Conservation (phyloP, 257 asterid genomes). For the Nicotiana noctiflora region DNA sequence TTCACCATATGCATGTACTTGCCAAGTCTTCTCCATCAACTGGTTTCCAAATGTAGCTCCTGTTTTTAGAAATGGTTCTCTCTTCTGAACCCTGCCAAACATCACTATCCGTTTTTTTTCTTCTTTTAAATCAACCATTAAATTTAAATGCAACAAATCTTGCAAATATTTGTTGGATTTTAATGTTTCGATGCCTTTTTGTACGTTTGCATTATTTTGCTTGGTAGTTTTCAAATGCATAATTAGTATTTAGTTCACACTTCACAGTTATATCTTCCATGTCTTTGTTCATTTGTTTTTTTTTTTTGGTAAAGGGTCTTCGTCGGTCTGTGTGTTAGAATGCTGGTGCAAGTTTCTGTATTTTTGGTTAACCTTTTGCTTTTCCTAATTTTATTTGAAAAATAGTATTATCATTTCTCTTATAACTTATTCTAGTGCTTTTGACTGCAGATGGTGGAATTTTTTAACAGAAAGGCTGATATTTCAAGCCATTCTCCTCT, state of each 20-base stretch:
- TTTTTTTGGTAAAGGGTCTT: background rate
- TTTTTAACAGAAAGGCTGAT: constrained; percentile 67
- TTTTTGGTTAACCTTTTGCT: background rate
- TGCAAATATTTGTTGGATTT: background rate
- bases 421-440: background rate
- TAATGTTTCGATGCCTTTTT: background rate
- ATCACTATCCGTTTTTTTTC: background rate
- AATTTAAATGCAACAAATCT: background rate
- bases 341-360: background rate
- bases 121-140: background rate
- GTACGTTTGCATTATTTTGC: background rate
- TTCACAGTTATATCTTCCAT: background rate
- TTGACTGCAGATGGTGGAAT: constrained; percentile 74
- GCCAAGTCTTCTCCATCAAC: background rate
- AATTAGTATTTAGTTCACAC: background rate
- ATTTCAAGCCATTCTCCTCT: constrained; percentile 56
- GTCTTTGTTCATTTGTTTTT: background rate
- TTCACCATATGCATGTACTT: background rate
- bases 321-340: background rate
- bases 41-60: background rate
- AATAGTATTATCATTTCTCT: background rate
- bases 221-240: background rate
- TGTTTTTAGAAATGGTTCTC: background rate
- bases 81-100: background rate
- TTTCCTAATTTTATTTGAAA: background rate